These are phyloP conservation scores for Ogataea henricii DNA, from an alignment of 805 yeast genomes.

Conservation along the genomic window DNA sequence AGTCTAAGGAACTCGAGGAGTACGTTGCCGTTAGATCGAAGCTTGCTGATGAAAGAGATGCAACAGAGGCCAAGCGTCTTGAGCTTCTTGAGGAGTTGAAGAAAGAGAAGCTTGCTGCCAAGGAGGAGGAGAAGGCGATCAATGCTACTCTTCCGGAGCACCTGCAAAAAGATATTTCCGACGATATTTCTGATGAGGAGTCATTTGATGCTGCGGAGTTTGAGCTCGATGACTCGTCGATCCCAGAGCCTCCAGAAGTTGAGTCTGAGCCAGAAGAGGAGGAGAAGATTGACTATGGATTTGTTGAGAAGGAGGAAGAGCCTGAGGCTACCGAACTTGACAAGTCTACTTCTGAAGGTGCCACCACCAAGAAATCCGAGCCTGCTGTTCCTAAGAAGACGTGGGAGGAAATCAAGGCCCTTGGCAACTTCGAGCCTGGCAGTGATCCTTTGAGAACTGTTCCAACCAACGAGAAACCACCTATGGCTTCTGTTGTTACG, in stretches of 20 bases:
- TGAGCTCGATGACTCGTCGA: constrained; percentile 28
- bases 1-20: constrained; percentile 33
- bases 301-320: constrained; percentile 35
- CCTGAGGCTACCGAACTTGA: constrained; percentile 38
- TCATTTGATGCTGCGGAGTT: constrained; percentile 32
- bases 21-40: constrained; percentile 35
- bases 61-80: constrained; percentile 43
- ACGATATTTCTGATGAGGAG: constrained; percentile 30
- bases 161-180: constrained; percentile 40
- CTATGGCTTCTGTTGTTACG: constrained; percentile 33
- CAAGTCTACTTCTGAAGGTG: constrained; percentile 17
- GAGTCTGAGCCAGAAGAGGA: constrained; percentile 24
- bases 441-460: constrained; percentile 35
- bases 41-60: constrained; percentile 45
- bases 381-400: constrained; percentile 29
- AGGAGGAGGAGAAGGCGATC: constrained; percentile 47
- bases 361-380: constrained; percentile 30
- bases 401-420: constrained; percentile 29
- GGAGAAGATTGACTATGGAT: constrained; percentile 27
- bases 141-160: constrained; percentile 56
- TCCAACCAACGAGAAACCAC: constrained; percentile 43
- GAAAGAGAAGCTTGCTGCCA: constrained; percentile 38
- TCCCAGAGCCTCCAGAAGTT: constrained; percentile 32
- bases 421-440: constrained; percentile 37
- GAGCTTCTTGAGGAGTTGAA: constrained; percentile 39